Percentiles rank a stretch among this genome's conserved stretches.
Evolutionary conservation across 2,329 filamentous ascomycete species (phyloP).

Genomic region (Ophiostoma sp.): DNA sequence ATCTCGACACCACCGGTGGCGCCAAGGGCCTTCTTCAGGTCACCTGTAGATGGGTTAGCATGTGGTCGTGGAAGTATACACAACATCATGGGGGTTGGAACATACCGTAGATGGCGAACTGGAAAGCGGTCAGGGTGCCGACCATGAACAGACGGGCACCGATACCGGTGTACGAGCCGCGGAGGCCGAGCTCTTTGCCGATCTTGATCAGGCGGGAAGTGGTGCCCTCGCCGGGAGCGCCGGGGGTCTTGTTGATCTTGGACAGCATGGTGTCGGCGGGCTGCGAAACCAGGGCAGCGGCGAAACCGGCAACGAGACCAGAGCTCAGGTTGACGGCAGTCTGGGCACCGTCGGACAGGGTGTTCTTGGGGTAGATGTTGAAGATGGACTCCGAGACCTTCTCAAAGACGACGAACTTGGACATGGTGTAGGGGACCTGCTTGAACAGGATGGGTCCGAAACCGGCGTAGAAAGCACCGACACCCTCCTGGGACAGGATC

Average conservation of each 20-base stretch:
- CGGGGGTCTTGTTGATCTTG: conserved; percentile 88
- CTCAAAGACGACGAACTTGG: conserved; percentile 84
- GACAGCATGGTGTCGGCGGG: conserved; percentile 80
- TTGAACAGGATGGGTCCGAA: conserved; percentile 76
- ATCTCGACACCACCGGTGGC: conserved; percentile 75
- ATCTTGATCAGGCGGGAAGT: conserved; percentile 73
- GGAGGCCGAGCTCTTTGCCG: conserved; percentile 68
- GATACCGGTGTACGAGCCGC: conserved; percentile 68
- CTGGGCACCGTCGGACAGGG: conserved; percentile 57
- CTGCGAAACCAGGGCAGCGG: conserved; percentile 73
- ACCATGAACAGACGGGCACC: conserved; percentile 55
- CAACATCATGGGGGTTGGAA: conserved; percentile 22
- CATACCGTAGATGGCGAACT: conserved; percentile 74
- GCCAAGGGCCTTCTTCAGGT: conserved; percentile 62
- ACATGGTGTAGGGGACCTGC: conserved; percentile 81
- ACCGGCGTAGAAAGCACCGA: conserved; percentile 74
- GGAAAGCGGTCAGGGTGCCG: conserved; percentile 63
- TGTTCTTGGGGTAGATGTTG: conserved; percentile 59
- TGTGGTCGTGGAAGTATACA: neutral
- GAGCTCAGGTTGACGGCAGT: conserved; percentile 60
- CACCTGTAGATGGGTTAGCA: conserved; percentile 29
- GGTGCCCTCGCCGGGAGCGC: conserved; percentile 71
- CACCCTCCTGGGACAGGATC: conserved; percentile 67
- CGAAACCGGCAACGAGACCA: conserved; percentile 58
- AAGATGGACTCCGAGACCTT: conserved; percentile 68